These are phyloP conservation scores for Rubia balearica DNA, from an alignment of 305 asterid genomes.

Conservation along the genomic window DNA sequence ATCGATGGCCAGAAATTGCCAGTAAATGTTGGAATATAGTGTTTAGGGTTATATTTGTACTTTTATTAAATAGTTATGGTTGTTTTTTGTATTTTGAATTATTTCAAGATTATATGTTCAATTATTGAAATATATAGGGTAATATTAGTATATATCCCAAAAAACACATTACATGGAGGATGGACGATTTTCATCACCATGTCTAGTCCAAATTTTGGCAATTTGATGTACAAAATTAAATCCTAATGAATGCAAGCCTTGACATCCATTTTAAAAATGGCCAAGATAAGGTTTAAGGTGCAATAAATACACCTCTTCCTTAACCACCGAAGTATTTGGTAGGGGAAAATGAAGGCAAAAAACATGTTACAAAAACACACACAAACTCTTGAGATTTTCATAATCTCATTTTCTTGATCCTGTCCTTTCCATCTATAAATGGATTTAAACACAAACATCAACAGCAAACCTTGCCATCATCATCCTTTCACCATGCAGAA, in stretches of 20 bases:
- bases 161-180: no score
- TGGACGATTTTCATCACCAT: not conserved
- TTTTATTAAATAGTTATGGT: no score
- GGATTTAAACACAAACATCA: constrained; percentile 36
- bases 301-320: constrained; percentile 37
- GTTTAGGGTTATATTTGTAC: no score
- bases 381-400: constrained; percentile 4
- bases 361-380: not conserved
- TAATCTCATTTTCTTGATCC: constrained; percentile 9
- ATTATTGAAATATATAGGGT: no score
- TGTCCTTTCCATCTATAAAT: constrained; percentile 28
- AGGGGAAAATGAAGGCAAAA: constrained; percentile 23
- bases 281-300: constrained; percentile 24
- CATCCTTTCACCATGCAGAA: constrained; percentile 27
- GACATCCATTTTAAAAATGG: constrained; percentile 33
- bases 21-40: no score
- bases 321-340: constrained; percentile 22
- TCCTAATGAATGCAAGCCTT: constrained; percentile 21
- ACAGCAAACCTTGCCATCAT: constrained; percentile 19
- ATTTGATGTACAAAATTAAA: not conserved
- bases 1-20: no score
- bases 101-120: no score
- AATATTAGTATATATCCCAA: no score
- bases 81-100: no score
- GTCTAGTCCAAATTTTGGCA: not conserved